Percentiles rank a stretch among this genome's conserved stretches.
These are phyloP conservation scores for Calocybe gambosa DNA, from an alignment of 1,284 basidiomycete species.

Conservation along the genomic window DNA sequence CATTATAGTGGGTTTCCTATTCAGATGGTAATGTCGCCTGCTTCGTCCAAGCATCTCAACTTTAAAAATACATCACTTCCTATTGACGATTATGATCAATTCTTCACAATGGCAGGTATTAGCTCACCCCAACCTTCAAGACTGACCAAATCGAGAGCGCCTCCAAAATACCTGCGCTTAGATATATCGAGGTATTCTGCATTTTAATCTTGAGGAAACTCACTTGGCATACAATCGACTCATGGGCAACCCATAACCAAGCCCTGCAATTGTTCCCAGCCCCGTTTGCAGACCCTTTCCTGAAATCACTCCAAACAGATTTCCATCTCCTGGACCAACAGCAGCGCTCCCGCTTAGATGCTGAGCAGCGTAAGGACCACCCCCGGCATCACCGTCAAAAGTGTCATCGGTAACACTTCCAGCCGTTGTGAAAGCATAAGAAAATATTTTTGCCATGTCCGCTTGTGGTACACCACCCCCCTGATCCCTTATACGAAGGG, in stretches of 20 bases:
- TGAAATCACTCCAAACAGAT: conserved; percentile 71
- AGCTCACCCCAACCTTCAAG: conserved; percentile 75
- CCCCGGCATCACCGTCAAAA: conserved; percentile 40
- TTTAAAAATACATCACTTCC: conserved; percentile 76
- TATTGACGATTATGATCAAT: conserved; percentile 19
- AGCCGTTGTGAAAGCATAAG: conserved; percentile 87
- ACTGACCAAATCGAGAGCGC: conserved; percentile 69
- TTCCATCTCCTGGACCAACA: conserved; percentile 47
- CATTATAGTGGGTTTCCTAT: background rate
- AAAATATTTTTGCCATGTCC: conserved; percentile 77
- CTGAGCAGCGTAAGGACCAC: conserved; percentile 69
- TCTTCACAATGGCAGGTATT: conserved; percentile 1
- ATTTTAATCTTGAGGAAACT: conserved; percentile 14
- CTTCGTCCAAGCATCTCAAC: conserved; percentile 64
- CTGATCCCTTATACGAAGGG: conserved; percentile 77
- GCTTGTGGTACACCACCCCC: conserved; percentile 78
- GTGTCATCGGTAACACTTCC: conserved; percentile 35
- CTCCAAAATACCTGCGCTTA: conserved; percentile 62
- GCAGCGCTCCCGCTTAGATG: conserved; percentile 65
- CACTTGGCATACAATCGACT: conserved; percentile 73
- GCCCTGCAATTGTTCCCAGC: conserved; percentile 70
- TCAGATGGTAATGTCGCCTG: conserved; percentile 48
- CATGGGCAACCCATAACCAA: conserved; percentile 86
- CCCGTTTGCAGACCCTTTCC: conserved; percentile 68
- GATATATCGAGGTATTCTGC: background rate